These are phyloP conservation scores for Backusella parvicylindrica DNA, from an alignment of 192 early-diverging fungal species.

Conservation along the genomic window DNA sequence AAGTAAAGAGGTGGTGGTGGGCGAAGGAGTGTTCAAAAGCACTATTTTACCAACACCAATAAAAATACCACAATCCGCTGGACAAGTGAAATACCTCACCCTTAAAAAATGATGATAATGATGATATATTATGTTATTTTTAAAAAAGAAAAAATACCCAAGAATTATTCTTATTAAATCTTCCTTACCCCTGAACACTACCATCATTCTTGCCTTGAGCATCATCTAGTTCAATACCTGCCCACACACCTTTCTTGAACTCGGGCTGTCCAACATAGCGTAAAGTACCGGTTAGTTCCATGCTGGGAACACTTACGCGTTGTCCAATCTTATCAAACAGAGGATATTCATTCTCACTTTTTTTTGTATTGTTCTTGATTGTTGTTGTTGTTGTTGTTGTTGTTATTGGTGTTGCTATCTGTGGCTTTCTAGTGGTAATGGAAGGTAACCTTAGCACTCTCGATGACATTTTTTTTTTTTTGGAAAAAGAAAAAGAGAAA, in stretches of 20 bases:
- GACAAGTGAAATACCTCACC: conserved; percentile 23
- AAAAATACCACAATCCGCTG: conserved; percentile 24
- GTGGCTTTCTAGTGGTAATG: neutral
- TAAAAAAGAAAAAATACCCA: too few relatives aligned
- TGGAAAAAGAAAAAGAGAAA: neutral
- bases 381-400: neutral
- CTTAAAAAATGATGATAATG: conserved; percentile 16
- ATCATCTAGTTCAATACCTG: conserved; percentile 69
- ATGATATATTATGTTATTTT: neutral
- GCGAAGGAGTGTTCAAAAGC: neutral
- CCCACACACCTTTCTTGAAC: conserved; percentile 74
- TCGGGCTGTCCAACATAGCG: conserved; percentile 65
- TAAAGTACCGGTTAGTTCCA: conserved; percentile 50
- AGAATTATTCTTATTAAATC: neutral
- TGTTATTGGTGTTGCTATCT: neutral
- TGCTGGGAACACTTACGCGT: conserved; percentile 19
- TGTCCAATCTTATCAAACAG: neutral
- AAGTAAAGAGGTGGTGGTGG: neutral
- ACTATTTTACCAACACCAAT: conserved; percentile 21
- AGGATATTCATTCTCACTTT: neutral
- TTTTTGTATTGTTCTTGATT: neutral
- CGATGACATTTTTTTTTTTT: neutral
- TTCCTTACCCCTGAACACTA: conserved; percentile 56
- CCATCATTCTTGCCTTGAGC: conserved; percentile 74
- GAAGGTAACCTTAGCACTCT: neutral